These are phyloP conservation scores for Alloteropsis semialata DNA, from an alignment of 176 grass and related monocot genomes.

Conservation along the genomic window DNA sequence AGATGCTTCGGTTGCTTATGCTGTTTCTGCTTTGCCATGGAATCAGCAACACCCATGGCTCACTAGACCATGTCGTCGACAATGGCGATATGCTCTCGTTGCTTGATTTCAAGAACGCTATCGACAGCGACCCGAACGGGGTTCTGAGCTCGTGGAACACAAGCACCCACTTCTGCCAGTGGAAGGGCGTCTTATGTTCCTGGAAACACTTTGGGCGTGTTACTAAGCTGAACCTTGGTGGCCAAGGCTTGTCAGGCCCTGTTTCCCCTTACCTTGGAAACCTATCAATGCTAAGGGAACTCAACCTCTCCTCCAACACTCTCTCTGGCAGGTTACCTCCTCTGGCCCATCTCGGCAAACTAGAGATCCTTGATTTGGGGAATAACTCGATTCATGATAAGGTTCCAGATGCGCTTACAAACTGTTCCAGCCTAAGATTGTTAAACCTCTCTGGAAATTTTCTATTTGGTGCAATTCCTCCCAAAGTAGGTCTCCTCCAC, in stretches of 20 bases:
- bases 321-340: neutral
- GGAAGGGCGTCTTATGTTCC: neutral
- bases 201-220: neutral
- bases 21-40: neutral
- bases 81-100: neutral
- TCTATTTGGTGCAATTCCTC: conserved; percentile 8
- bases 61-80: neutral
- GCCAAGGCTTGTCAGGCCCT: rapidly evolving
- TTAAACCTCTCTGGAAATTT: neutral
- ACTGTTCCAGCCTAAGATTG: neutral
- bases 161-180: neutral
- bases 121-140: neutral
- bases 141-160: neutral
- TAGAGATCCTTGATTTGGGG: neutral
- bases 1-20: neutral
- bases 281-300: neutral
- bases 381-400: neutral
- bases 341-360: neutral
- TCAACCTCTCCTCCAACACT: neutral
- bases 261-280: neutral
- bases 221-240: rapidly evolving
- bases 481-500: neutral
- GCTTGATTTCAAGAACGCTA: neutral
- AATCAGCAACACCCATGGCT: too few species aligned
- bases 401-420: neutral